Evolutionary conservation across 345 rosid genomes (phyloP).

Genomic region (Geranium rotundifolium): DNA sequence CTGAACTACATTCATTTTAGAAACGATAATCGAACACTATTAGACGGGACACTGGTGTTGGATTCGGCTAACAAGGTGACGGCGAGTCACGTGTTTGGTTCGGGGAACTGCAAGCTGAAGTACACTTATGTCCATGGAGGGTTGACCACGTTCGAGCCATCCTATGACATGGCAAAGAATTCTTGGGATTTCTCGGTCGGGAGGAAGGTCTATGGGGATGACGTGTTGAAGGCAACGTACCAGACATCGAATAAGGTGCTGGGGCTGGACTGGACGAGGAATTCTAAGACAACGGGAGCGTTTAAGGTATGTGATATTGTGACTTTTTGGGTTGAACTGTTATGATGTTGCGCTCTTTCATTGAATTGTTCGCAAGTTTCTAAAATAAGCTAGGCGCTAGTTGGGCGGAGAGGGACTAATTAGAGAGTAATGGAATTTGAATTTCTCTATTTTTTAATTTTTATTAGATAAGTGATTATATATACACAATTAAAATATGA

Average conservation of each 20-base stretch:
- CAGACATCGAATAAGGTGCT: conserved; percentile 56
- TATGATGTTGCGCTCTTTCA: no score
- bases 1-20: conserved; percentile 66
- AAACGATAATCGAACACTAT: conserved; percentile 49
- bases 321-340: not conserved
- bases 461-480: no score
- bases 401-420: no score
- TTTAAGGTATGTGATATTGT: conserved; percentile 45
- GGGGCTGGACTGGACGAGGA: conserved; percentile 76
- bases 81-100: conserved; percentile 60
- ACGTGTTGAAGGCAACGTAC: conserved; percentile 60
- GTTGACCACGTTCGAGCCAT: conserved; percentile 61
- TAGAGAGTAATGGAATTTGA: no score
- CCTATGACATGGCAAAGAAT: conserved; percentile 63
- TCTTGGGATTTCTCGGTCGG: conserved; percentile 78
- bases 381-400: no score
- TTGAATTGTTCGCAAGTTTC: no score
- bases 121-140: conserved; percentile 58
- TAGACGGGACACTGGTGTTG: conserved; percentile 53
- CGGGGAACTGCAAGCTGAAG: conserved; percentile 73
- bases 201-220: conserved; percentile 47
- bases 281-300: conserved; percentile 42
- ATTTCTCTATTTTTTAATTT: no score
- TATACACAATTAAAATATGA: no score
- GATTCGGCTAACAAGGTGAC: conserved; percentile 72